Evolutionary conservation across 1,139 yeast genomes (phyloP), one percentile per base, ranked within the genome.

Genomic region (Pichia terricola): DNA sequence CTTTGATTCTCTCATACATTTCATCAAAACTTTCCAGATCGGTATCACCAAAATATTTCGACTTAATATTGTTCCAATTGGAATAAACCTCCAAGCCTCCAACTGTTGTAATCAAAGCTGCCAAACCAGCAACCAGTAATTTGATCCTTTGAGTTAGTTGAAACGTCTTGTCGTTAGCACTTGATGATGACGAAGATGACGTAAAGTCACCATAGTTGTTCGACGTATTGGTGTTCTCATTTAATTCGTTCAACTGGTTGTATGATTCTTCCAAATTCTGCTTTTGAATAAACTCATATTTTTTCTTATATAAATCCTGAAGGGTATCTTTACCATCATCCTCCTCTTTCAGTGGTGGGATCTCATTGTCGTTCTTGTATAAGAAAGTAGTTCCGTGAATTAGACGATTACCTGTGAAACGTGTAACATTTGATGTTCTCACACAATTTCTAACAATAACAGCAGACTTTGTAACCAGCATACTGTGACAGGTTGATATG

Each of bases 1-100:
- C 43, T 57, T 52, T 51, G 11, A 59, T 48, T 26, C 55, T 45
- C 26, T 57, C 55, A 39, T 55, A 54, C 39, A 50, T 50, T 40
- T 59, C 57, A 35, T 60, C 59, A 42, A 59, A 59, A 5, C 54
- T 47, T 36, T 56, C 53, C 32, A 57, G 37, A 34, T 56, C 61
- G 10, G 64, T 61, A 27, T 64, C 63, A 42, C 68, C 69, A 39
- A 57, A 59, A 31, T 60, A 56, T 42, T 61, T 60, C 39, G 60
- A 55, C 50, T 63, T 70, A 40, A 70, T 48, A 49, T 63, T 66
- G 38, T 63, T 66, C 56, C 69, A 70, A 52, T 75, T 67, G 60
- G 67, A 65, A 46, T 68, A 57, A 6, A 70, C 40, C 47, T 70
- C 72, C 53, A 71, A 75, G 1, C 59, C 63, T 4, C 65, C 60